Conservation (phyloP, 306 rosid genomes). For the Castanopsis chinensis region DNA sequence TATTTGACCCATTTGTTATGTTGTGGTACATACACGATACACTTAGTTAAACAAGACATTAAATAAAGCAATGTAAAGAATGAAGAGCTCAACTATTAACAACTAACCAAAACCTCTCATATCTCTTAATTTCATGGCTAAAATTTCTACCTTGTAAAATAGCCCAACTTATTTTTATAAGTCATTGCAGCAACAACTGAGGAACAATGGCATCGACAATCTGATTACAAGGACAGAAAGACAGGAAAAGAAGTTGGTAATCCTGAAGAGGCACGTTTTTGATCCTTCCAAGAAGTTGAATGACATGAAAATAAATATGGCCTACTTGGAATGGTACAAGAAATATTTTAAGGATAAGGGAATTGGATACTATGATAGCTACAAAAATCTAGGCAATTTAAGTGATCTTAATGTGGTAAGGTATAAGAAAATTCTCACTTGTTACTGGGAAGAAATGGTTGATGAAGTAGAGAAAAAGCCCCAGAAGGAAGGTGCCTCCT, state of each 20-base stretch:
- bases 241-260: not conserved
- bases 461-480: constrained; percentile 47
- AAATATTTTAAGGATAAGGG: not conserved
- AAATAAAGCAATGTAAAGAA: not conserved
- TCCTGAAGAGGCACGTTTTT: not conserved
- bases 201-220: not conserved
- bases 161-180: not conserved
- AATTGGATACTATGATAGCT: constrained; percentile 60
- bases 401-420: constrained; percentile 8
- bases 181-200: constrained; percentile 14
- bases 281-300: constrained; percentile 35
- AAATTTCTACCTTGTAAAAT: not conserved
- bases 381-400: not conserved
- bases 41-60: not conserved
- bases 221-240: constrained; percentile 4
- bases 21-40: not conserved
- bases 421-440: constrained; percentile 29
- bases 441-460: constrained; percentile 53
- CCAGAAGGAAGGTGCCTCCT: constrained; percentile 27
- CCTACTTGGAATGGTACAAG: constrained; percentile 69
- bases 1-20: not conserved
- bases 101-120: not conserved
- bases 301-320: constrained; percentile 38
- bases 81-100: not conserved
- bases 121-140: not conserved